Evolutionary conservation across 441 rosid species (phyloP).

Genomic region (Capsella rubella): DNA sequence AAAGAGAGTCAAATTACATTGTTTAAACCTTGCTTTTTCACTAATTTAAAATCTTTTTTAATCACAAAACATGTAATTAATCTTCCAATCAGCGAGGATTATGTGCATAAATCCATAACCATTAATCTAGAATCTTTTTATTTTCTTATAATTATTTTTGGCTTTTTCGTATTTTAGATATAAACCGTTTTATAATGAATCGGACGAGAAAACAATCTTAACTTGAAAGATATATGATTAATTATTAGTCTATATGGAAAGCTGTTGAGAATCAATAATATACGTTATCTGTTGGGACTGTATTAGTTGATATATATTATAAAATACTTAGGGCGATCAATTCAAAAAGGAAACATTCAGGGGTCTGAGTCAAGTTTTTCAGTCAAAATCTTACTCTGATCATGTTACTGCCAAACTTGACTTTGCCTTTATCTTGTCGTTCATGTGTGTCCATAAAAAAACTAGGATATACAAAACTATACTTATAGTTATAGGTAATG

Average conservation of each 20-base stretch:
- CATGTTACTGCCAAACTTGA: slow-evolving; percentile 38
- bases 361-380: slow-evolving; percentile 29
- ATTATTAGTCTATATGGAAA: no score
- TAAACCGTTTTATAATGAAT: background rate
- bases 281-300: background rate
- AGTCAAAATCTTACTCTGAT: slow-evolving; percentile 41
- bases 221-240: no score
- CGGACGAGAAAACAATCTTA: no score
- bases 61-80: no score
- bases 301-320: background rate
- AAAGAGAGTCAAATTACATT: no score
- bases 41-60: no score
- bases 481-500: background rate
- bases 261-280: background rate
- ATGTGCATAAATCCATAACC: background rate
- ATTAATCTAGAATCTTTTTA: no score
- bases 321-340: background rate
- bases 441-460: background rate
- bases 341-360: slow-evolving; percentile 1
- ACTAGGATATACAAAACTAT: no score
- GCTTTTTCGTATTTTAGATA: no score
- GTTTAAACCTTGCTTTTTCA: no score
- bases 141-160: no score
- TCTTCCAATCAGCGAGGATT: no score
- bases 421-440: slow-evolving; percentile 15